These are phyloP conservation scores for Pestalotiopsis sp. DNA, from an alignment of 2,329 filamentous ascomycete species.

Conservation along the genomic window DNA sequence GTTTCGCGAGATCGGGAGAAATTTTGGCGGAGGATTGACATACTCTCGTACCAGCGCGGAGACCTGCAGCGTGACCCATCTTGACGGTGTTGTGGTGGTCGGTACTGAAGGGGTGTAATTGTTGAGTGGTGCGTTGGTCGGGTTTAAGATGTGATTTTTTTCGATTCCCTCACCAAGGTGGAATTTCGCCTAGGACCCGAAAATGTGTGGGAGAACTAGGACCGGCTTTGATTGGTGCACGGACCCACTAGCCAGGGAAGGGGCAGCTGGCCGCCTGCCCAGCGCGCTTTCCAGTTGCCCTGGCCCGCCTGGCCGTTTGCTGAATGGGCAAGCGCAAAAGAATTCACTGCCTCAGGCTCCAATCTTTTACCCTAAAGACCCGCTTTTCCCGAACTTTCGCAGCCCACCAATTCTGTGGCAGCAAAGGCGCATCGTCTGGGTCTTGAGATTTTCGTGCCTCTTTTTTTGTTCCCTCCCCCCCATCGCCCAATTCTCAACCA, in stretches of 20 bases:
- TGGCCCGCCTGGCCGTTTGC: background rate
- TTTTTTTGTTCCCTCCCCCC: constrained; percentile 1
- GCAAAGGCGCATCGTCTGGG: background rate
- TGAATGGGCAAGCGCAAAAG: background rate
- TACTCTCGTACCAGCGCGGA: constrained; percentile 83
- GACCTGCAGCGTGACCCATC: constrained; percentile 87
- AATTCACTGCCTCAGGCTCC: constrained; percentile 2
- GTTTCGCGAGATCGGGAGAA: background rate
- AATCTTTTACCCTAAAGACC: constrained; percentile 8
- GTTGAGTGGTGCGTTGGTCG: constrained; percentile 17
- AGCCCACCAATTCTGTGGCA: constrained; percentile 8
- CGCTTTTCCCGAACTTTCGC: constrained; percentile 9
- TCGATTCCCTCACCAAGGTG: constrained; percentile 10
- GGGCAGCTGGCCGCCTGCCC: background rate
- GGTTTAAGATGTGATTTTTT: constrained; percentile 10
- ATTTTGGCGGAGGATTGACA: constrained; percentile 36
- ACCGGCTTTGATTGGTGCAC: background rate
- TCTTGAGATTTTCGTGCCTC: background rate
- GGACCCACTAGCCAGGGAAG: background rate
- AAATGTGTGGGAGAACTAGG: constrained; percentile 3
- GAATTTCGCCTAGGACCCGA: constrained; percentile 13
- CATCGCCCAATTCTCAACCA: constrained; percentile 9
- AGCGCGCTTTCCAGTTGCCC: background rate
- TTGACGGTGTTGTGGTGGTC: constrained; percentile 55
- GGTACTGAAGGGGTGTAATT: constrained; percentile 19